A percentile compares a stretch with the other conserved stretches of the same genome.
phyloP scores from a whole-genome alignment of 805 yeast genomes.

The Clavispora phyllophila region DNA sequence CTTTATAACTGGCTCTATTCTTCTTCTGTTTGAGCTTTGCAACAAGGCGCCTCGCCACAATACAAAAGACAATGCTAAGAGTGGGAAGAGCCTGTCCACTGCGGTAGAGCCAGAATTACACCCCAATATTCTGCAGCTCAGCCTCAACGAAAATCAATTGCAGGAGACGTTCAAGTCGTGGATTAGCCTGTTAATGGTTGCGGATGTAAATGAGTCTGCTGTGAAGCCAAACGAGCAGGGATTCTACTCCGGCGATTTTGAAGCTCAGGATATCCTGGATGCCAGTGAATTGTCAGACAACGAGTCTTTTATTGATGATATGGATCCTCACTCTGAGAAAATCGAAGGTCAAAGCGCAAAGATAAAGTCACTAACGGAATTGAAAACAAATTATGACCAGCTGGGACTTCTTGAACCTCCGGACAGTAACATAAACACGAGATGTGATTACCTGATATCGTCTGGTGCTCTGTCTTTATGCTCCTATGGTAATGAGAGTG shows the following conservation, averaged over 20 bases:
- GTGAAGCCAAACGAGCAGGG: slow-evolving; percentile 35
- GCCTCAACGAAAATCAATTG: not conserved
- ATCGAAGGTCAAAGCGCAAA: too few species aligned
- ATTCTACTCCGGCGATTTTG: slow-evolving; percentile 27
- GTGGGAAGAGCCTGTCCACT: not conserved
- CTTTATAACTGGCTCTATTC: slow-evolving; percentile 46
- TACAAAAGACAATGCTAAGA: too few species aligned
- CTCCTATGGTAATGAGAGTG: slow-evolving; percentile 1
- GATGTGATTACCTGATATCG: slow-evolving; percentile 2
- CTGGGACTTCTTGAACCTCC: not conserved
- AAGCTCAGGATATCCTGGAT: slow-evolving; percentile 7
- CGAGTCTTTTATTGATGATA: slow-evolving; percentile 21
- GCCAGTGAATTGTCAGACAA: slow-evolving; percentile 26
- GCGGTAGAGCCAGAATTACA: not conserved
- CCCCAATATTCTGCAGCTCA: not conserved
- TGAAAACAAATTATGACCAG: not conserved
- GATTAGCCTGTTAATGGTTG: slow-evolving; percentile 24
- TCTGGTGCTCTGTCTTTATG: slow-evolving; percentile 12
- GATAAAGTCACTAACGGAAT: too few species aligned
- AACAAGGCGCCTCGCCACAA: slow-evolving; percentile 10
- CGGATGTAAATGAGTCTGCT: slow-evolving; percentile 13
- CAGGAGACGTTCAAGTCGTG: slow-evolving; percentile 18
- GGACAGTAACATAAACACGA: not conserved
- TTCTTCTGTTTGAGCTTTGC: slow-evolving; percentile 37
- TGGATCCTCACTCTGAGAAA: too few species aligned